These are phyloP conservation scores for Jaminaea rosea DNA, from an alignment of 1,284 basidiomycete species.

Conservation along the genomic window DNA sequence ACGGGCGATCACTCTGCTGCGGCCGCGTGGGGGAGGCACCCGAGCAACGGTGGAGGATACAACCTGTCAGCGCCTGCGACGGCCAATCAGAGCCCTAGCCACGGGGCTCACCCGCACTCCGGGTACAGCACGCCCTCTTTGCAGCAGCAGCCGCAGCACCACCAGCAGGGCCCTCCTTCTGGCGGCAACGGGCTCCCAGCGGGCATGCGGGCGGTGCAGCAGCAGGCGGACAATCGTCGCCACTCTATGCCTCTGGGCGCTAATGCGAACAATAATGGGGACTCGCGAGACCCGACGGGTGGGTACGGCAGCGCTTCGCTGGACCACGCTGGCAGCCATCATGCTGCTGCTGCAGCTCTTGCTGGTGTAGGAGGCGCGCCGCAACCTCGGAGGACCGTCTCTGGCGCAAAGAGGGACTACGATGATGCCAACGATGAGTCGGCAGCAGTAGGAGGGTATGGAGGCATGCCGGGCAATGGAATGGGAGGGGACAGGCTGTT, in stretches of 20 bases:
- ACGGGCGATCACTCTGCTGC: no score
- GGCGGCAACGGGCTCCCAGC: not conserved
- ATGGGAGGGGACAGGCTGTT: not conserved
- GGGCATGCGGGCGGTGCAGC: not conserved
- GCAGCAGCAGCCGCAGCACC: not conserved
- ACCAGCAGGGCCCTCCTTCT: not conserved
- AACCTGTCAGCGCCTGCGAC: not conserved
- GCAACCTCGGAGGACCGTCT: not conserved
- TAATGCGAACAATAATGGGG: not conserved
- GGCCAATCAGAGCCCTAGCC: not conserved
- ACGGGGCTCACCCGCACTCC: not conserved
- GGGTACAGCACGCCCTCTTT: slow-evolving; percentile 1
- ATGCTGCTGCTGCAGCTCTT: not conserved
- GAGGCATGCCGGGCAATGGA: not conserved
- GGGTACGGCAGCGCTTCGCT: not conserved
- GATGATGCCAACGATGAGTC: not conserved
- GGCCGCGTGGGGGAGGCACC: no score
- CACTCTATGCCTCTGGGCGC: not conserved
- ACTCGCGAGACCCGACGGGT: not conserved
- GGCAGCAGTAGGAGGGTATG: not conserved
- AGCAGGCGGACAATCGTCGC: not conserved
- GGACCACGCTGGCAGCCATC: not conserved
- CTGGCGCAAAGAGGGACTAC: not conserved
- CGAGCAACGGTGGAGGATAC: not conserved
- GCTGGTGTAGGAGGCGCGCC: not conserved